Base-by-base conservation (phyloP, 2,329 filamentous ascomycete genomes). In the Verticillium dahliae region DNA sequence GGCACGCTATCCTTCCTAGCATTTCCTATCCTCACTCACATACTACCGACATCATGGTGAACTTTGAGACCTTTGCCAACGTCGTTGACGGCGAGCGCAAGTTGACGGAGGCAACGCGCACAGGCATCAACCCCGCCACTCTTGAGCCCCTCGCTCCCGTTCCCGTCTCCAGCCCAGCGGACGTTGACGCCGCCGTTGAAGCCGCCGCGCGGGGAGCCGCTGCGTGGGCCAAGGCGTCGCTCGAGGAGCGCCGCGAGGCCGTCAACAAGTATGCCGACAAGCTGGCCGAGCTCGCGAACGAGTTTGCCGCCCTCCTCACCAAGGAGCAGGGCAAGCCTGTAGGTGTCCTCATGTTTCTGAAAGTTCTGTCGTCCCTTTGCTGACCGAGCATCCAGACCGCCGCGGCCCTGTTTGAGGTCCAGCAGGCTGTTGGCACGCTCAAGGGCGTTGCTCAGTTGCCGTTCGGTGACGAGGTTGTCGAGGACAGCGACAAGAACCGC, bases 121-220 rank as follows among this genome's bases (percentile, higher is more conserved):
- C 78, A 66, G 75, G 77, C 54, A 72, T 83, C 67, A 84, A 85
- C 69, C 82, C 82, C 0, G 72, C 81, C 3, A 83, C 78, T 9
- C 72, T 76, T 31, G 71, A 81, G 63, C 72, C 78, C 34, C 80
- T 82, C 58, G 77, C 80, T 33, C 76, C 78, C 15, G 81, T 84
- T 1, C 82, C 82, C 0, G 71, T 85, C 41, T 76, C 75, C 4
- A 80, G 76, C 2, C 72, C 72, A 45, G 68, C 77, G 52, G 82
- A 85, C 65, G 71, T 85, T 57, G 77, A 85, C 63, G 72, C 72
- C 41, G 81, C 82, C 13, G 79, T 85, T 14, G 70, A 70, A 4
- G 77, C 78, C 10, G 82, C 78, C 9, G 75, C 77, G 63, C 71
- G 71, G 64, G 82, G 81, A 0, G 80, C 79, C 65, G 75, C 77